A percentile compares a stretch with the other conserved stretches of the same genome.
These are phyloP conservation scores for Hypericum androsaemum DNA, from an alignment of 345 rosid genomes.

Conservation along the genomic window DNA sequence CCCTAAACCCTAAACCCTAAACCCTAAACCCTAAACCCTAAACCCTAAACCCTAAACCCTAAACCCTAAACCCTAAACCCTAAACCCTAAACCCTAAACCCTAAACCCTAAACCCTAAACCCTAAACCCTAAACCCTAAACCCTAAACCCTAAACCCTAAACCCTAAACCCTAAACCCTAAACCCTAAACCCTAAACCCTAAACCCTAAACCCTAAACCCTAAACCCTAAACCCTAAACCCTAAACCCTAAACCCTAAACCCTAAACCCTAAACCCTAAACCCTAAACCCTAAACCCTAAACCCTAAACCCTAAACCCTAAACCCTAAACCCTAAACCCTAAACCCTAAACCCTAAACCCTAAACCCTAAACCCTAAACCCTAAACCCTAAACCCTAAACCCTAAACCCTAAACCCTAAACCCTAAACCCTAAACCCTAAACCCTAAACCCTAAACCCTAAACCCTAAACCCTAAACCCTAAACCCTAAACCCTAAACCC, in stretches of 20 bases:
- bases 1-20: neutral
- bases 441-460: neutral
- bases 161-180: neutral
- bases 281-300: neutral
- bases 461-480: neutral
- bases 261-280: neutral
- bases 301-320: neutral
- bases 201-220: neutral
- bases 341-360: neutral
- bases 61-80: neutral
- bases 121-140: neutral
- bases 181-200: neutral
- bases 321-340: neutral
- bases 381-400: neutral
- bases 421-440: neutral
- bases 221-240: neutral
- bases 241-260: neutral
- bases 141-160: neutral
- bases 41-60: neutral
- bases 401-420: neutral
- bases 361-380: neutral
- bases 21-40: neutral
- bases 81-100: neutral
- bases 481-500: neutral
- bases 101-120: neutral